Percentiles rank a stretch among this genome's conserved stretches.
Evolutionary conservation across 768 basidiomycete genomes (phyloP).

Genomic region (Lactifluus hygrophoroides): DNA sequence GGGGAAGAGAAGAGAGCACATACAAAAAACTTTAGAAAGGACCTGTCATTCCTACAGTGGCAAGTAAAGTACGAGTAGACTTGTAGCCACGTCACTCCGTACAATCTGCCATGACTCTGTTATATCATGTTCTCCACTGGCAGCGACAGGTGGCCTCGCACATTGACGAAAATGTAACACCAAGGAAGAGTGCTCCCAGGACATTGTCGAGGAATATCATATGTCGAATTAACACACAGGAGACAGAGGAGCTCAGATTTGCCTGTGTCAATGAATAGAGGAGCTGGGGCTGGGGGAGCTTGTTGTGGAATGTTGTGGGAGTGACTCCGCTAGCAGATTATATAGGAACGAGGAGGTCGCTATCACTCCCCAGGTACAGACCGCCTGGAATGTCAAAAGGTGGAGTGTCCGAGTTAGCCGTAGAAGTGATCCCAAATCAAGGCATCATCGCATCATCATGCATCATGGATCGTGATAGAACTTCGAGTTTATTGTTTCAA

Average conservation of each 20-base stretch:
- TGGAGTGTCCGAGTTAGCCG: neutral
- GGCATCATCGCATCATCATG: no score
- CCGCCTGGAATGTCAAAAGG: neutral
- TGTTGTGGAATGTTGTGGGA: neutral
- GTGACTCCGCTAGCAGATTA: neutral
- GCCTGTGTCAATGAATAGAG: neutral
- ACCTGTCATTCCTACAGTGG: neutral
- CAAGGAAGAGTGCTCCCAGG: neutral
- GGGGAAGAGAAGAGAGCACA: neutral
- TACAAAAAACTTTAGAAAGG: neutral
- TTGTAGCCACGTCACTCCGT: neutral
- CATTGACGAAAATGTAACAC: slow-evolving; percentile 4
- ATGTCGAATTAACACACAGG: neutral
- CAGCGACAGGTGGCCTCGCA: neutral
- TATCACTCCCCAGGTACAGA: neutral
- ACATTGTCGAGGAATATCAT: neutral
- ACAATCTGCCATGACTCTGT: neutral
- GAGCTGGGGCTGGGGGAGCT: neutral
- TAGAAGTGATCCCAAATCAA: neutral
- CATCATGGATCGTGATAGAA: no score
- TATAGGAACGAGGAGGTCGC: neutral
- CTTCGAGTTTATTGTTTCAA: no score
- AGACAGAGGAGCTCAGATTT: neutral
- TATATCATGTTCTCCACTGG: neutral
- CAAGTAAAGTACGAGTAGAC: neutral